A percentile compares a stretch with the other conserved stretches of the same genome.
Evolutionary conservation across 176 grass and related monocot genomes (phyloP).

Genomic region (Triticum dicoccoides): DNA sequence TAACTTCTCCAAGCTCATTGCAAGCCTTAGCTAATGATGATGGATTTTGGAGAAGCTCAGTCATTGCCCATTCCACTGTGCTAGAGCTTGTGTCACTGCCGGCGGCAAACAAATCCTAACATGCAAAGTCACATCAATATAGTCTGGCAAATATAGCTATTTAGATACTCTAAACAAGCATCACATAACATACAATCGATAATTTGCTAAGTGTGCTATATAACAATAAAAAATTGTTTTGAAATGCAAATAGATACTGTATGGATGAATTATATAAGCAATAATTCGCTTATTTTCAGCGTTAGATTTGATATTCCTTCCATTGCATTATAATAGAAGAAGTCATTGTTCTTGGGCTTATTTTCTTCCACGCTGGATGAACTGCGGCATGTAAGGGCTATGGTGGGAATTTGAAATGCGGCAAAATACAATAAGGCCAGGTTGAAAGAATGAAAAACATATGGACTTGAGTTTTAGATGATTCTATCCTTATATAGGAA

Average conservation of each 20-base stretch:
- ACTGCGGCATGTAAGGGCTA: neutral
- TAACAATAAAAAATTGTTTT: neutral
- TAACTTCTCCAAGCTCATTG: constrained; percentile 26
- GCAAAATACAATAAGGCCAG: neutral
- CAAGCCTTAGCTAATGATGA: constrained; percentile 11
- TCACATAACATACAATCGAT: neutral
- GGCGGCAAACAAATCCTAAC: constrained; percentile 43
- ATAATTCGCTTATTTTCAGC: neutral
- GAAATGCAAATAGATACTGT: neutral
- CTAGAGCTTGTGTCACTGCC: constrained; percentile 45
- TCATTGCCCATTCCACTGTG: constrained; percentile 53
- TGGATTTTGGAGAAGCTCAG: constrained; percentile 38
- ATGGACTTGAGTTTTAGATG: neutral
- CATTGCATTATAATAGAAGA: no score
- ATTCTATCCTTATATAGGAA: neutral
- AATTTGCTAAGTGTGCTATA: neutral
- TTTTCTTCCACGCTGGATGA: no score
- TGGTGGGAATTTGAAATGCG: neutral
- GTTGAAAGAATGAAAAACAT: neutral
- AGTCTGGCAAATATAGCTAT: neutral
- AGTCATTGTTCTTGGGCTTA: no score
- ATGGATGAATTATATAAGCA: neutral
- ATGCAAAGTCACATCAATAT: neutral
- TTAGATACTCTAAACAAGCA: neutral
- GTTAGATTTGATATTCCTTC: neutral